Evolutionary conservation across 441 rosid species (phyloP), one percentile per base, ranked within the genome.

Genomic region (Manihot esculenta): DNA sequence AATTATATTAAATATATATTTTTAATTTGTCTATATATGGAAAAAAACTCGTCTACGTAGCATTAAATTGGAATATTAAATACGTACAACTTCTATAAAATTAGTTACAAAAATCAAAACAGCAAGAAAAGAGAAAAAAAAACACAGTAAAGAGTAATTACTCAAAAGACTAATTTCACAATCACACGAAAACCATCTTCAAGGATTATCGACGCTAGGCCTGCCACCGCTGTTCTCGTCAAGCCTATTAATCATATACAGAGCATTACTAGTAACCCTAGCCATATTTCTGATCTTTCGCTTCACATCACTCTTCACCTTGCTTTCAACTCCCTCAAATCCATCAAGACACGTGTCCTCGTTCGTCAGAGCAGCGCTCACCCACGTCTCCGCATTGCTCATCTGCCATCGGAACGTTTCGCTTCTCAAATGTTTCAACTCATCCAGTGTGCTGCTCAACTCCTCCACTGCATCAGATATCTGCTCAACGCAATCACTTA

Each of bases 281-380:
- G 92, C 90, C 13, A 88, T 92, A 57, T 80, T 80, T 14, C 78
- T 79, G 63, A 89, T 85, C 85, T 84, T 86, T 47, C 66, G 30
- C 70, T 78, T 84, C 69, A 85, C 87, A 23, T 82, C 81, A 18
- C 54, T 70, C 71, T 81, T 87, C 26, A 83, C 57, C 27, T 73
- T 62, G 42, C 84, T 83, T 44, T 75, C 80, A 24, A 79, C 71
- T 4, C 68, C 85, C 26, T 86, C 73, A 71, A 90, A 90, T 74
- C 97, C 96, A 74, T 90, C 96, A 2, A 90, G 81, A 78, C 97
- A 92, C 54, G 96, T 89, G 83, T 92, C 88, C 73, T 90, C 92
- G 63, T 89, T 70, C 23, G 94, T 89, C 76, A 92, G 65, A 1
- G 95, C 92, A 5, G 96, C 91, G 38, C 96, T 89, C 18, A 81